These are phyloP conservation scores for Casuarina glauca DNA, from an alignment of 306 rosid species.

Conservation along the genomic window DNA sequence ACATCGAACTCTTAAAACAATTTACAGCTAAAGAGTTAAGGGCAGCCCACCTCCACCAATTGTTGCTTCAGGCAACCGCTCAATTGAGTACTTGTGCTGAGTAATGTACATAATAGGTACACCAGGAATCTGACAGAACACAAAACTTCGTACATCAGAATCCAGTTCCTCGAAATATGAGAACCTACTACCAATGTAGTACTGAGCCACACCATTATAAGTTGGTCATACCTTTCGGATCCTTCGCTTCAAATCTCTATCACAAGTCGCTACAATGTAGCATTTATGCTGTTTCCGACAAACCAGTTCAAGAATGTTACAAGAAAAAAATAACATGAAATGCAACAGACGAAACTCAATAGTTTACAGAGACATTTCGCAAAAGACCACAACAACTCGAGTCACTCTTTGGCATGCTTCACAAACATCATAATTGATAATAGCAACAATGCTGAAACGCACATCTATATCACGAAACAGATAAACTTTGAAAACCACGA, in stretches of 20 bases:
- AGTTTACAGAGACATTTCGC: background rate
- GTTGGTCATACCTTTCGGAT: slow-evolving; percentile 71
- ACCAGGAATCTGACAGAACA: slow-evolving; percentile 72
- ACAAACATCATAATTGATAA: background rate
- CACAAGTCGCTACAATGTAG: slow-evolving; percentile 89
- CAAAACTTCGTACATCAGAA: background rate
- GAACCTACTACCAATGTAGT: background rate
- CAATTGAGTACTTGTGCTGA: slow-evolving; percentile 79
- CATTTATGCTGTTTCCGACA: slow-evolving; percentile 71
- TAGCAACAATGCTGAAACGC: background rate
- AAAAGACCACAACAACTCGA: background rate
- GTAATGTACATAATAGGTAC: slow-evolving; percentile 96
- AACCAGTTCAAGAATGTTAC: slow-evolving; percentile 21
- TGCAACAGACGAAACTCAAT: background rate
- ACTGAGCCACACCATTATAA: background rate
- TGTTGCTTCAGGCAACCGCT: slow-evolving; percentile 92
- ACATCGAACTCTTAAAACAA: too few relatives aligned
- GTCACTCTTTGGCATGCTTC: too few relatives aligned
- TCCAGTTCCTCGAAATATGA: background rate
- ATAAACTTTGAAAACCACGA: background rate
- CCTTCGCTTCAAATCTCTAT: slow-evolving; percentile 89
- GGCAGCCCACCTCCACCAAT: slow-evolving; percentile 12
- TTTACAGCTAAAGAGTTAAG: too few relatives aligned
- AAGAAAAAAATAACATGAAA: slow-evolving; percentile 6
- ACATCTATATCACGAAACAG: background rate